Evolutionary conservation across 2,329 filamentous ascomycete species (phyloP), one percentile per base, ranked within the genome.

Genomic region (Fusarium nanum): DNA sequence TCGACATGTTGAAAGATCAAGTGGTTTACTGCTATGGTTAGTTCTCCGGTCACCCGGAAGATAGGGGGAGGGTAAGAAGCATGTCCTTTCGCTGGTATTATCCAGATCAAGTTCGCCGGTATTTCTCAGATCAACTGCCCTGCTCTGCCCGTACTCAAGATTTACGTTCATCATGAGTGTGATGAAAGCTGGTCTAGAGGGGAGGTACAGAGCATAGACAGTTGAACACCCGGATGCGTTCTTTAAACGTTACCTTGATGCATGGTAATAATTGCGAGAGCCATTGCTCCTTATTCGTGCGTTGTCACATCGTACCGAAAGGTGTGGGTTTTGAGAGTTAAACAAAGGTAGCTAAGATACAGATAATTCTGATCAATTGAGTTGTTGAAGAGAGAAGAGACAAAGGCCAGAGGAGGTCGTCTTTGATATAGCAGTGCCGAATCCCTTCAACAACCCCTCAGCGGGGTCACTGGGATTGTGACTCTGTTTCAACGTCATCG

Each of bases 71-170:
- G 64, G 76, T 82, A 85, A 88, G 88, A 91, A 91, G 91, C 91
- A 93, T 90, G 88, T 93, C 89, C 91, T 93, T 93, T 90, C 91
- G 91, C 91, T 92, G 90, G 90, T 86, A 92, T 92, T 92, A 91
- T 90, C 89, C 89, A 92, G 90, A 92, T 92, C 91, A 93, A 93
- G 91, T 93, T 92, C 86, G 83, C 84, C 89, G 90, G 90, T 92
- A 90, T 91, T 87, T 92, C 89, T 92, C 89, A 92, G 89, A 90
- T 78, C 79, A 76, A 76, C 73, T 74, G 75, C 22, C 71, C 74
- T 72, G 71, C 75, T 73, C 70, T 74, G 60, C 61, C 54, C 45
- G 64, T 57, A 63, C 60, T 68, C 60, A 40, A 59, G 52, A 30
- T 14, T 18, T 44, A 11, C 41, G 10, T 14, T 30, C 10, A 20